These are phyloP conservation scores for Dothiorella sarmentorum DNA, from an alignment of 2,329 filamentous ascomycete species.

Conservation along the genomic window DNA sequence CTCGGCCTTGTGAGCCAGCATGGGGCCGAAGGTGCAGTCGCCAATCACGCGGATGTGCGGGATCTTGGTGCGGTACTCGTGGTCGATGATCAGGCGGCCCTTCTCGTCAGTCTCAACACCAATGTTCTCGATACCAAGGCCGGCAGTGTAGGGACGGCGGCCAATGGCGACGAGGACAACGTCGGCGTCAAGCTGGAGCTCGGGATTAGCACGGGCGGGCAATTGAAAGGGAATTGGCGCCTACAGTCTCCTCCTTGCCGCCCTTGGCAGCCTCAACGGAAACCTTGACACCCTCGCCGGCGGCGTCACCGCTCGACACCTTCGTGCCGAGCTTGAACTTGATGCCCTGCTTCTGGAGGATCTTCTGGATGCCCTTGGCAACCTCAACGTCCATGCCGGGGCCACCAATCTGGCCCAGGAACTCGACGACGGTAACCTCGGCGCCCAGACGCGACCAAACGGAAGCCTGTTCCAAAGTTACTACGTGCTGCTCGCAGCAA, in stretches of 20 bases:
- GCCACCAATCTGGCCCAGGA: conserved; percentile 91
- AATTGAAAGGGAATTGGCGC: conserved; percentile 17
- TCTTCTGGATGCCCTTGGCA: conserved; percentile 86
- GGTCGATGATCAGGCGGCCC: conserved; percentile 93
- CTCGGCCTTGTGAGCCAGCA: conserved; percentile 99
- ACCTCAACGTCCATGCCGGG: conserved; percentile 97
- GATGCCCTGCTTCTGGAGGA: conserved; percentile 92
- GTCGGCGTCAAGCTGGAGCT: conserved; percentile 75
- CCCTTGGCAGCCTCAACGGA: conserved; percentile 91
- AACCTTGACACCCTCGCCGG: conserved; percentile 73
- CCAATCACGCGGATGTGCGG: conserved; percentile 96
- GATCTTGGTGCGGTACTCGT: conserved; percentile 96
- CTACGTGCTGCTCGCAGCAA: conserved; percentile 17
- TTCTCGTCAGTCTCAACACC: conserved; percentile 89
- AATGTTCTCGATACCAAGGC: conserved; percentile 90
- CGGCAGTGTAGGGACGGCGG: conserved; percentile 87
- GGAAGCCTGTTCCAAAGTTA: conserved; percentile 55
- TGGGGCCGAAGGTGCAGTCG: conserved; percentile 94
- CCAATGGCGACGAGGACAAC: conserved; percentile 96
- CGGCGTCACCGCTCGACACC: conserved; percentile 80
- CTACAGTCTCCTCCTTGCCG: conserved; percentile 85
- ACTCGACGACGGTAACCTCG: conserved; percentile 97
- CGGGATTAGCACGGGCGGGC: conserved; percentile 21
- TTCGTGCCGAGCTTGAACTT: conserved; percentile 99
- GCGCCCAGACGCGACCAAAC: conserved; percentile 93